These are phyloP conservation scores for Coemansia sp. DNA, from an alignment of 192 early-diverging fungal species.

Conservation along the genomic window DNA sequence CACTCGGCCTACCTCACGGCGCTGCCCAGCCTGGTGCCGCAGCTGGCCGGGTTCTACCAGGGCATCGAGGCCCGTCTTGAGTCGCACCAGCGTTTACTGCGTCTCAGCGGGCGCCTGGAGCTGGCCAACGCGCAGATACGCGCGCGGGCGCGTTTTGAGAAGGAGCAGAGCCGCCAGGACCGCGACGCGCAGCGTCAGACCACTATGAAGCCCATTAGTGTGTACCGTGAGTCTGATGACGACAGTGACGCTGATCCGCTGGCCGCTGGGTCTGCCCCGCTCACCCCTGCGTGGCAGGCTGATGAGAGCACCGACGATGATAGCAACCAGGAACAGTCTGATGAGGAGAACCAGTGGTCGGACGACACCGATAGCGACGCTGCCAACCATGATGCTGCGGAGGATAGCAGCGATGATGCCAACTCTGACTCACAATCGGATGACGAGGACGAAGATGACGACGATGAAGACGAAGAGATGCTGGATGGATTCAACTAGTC, in stretches of 20 bases:
- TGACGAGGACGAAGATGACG: not conserved
- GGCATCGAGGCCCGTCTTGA: slow-evolving; percentile 30
- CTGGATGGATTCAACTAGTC: slow-evolving; percentile 2
- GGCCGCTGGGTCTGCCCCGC: slow-evolving; percentile 9
- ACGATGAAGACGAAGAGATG: slow-evolving; percentile 6
- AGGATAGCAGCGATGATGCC: not conserved
- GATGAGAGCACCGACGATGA: slow-evolving; percentile 39
- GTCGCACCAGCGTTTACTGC: slow-evolving; percentile 28
- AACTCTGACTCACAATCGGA: not conserved
- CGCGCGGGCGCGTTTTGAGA: slow-evolving; percentile 18
- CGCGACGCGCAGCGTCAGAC: slow-evolving; percentile 13
- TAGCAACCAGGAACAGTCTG: slow-evolving; percentile 4
- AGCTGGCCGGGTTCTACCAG: slow-evolving; percentile 45
- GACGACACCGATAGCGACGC: slow-evolving; percentile 14
- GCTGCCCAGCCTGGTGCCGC: slow-evolving; percentile 36
- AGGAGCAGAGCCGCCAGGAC: slow-evolving; percentile 12
- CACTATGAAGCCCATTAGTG: slow-evolving; percentile 29
- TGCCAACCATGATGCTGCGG: not conserved
- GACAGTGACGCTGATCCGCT: not conserved
- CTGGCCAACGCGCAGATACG: slow-evolving; percentile 43
- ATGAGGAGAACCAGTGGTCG: slow-evolving; percentile 33
- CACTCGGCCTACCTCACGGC: slow-evolving; percentile 42
- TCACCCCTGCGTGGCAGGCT: slow-evolving; percentile 44
- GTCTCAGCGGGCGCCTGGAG: slow-evolving; percentile 43
- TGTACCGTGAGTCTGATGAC: slow-evolving; percentile 29